Evolutionary conservation across 176 grass and related monocot species (phyloP).

Genomic region (Microstegium vimineum): DNA sequence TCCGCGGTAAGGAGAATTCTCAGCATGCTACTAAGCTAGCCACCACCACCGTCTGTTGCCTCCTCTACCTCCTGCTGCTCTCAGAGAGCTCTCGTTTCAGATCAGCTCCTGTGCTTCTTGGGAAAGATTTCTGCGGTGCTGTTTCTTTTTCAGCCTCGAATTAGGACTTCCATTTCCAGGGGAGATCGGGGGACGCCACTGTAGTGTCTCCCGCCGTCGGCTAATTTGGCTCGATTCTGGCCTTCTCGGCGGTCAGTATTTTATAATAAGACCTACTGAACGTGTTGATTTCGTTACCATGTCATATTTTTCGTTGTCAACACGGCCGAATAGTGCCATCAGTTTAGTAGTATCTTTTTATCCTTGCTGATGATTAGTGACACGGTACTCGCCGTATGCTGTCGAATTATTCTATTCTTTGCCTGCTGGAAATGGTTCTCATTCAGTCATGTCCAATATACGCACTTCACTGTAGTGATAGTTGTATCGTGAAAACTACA

Average conservation of each 20-base stretch:
- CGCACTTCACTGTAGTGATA: background rate
- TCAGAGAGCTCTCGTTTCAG: background rate
- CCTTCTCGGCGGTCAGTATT: background rate
- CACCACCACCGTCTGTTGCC: background rate
- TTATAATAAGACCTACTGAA: constrained; percentile 3
- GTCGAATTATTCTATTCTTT: background rate
- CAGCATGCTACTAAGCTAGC: background rate
- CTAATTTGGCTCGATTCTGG: background rate
- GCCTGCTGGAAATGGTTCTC: background rate
- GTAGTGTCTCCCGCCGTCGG: background rate
- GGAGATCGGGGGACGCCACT: background rate
- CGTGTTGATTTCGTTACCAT: background rate
- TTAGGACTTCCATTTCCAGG: background rate
- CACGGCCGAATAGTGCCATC: background rate
- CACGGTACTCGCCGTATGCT: background rate
- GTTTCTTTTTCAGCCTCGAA: background rate
- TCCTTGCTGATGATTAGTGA: background rate
- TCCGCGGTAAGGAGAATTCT: background rate
- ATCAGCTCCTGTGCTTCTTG: background rate
- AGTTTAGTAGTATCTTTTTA: background rate
- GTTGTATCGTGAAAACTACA: background rate
- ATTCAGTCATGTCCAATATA: background rate
- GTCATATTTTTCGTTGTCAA: background rate
- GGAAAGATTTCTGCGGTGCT: background rate
- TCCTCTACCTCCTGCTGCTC: background rate